Percentiles rank a stretch among this genome's conserved stretches.
Conservation (phyloP, 805 yeast genomes). For the Yarrowia osloensis region DNA sequence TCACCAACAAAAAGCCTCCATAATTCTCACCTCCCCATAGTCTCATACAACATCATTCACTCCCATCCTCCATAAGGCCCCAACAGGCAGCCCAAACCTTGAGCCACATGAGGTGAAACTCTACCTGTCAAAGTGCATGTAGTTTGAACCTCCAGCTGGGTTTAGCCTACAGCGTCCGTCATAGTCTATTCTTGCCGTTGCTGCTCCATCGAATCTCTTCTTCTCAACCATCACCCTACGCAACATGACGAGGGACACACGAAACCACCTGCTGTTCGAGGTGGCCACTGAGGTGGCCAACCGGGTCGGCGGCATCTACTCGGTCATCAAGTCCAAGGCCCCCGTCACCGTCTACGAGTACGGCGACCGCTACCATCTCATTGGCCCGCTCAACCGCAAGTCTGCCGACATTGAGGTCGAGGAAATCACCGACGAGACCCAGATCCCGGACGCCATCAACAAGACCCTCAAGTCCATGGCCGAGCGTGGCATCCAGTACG, state of each 20-base stretch:
- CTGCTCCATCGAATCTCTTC: background rate
- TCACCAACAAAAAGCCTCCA: too few relatives aligned
- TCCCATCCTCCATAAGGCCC: background rate
- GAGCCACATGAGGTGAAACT: background rate
- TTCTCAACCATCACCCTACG: background rate
- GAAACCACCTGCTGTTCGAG: slow-evolving; percentile 85
- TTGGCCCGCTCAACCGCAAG: slow-evolving; percentile 81
- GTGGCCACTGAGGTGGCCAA: slow-evolving; percentile 97
- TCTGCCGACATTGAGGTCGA: slow-evolving; percentile 78
- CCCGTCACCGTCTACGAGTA: slow-evolving; percentile 95
- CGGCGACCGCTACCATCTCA: slow-evolving; percentile 76
- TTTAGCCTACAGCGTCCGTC: too few relatives aligned
- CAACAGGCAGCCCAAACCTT: slow-evolving; percentile 28
- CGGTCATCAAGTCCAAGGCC: slow-evolving; percentile 94
- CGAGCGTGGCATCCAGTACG: slow-evolving; percentile 73
- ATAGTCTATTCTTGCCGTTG: background rate
- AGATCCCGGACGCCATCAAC: slow-evolving; percentile 40
- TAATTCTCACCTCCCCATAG: too few relatives aligned
- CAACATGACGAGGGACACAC: slow-evolving; percentile 74
- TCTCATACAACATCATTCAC: too few relatives aligned
- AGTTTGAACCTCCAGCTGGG: background rate
- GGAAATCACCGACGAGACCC: slow-evolving; percentile 54
- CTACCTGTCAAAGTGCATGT: background rate
- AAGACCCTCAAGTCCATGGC: slow-evolving; percentile 76
- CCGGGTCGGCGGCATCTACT: slow-evolving; percentile 96